A percentile compares a stretch with the other conserved stretches of the same genome.
These are phyloP conservation scores for Aureococcus anophagefferens DNA, from an alignment of 108 stramenopile species.

Conservation along the genomic window DNA sequence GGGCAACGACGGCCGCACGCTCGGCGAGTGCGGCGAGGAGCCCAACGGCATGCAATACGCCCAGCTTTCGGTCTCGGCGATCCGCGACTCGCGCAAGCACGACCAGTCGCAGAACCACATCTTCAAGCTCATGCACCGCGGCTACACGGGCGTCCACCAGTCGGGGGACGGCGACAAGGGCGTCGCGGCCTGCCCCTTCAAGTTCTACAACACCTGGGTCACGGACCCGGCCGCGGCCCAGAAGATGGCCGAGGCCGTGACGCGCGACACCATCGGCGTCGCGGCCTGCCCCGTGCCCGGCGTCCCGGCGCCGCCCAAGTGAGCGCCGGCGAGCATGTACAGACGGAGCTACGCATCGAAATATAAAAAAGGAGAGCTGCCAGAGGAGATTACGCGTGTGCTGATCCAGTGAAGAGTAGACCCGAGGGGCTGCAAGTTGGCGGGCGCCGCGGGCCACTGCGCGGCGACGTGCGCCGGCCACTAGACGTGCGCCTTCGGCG, in stretches of 20 bases:
- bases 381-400: too few relatives aligned
- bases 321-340: too few relatives aligned
- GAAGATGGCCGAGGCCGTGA: slow-evolving; percentile 55
- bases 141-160: slow-evolving; percentile 59
- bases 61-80: slow-evolving; percentile 56
- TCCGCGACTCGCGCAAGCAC: slow-evolving; percentile 56
- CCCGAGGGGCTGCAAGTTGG: too few relatives aligned
- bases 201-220: slow-evolving; percentile 65
- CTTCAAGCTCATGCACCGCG: slow-evolving; percentile 61
- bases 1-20: slow-evolving; percentile 58
- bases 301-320: too few relatives aligned
- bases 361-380: too few relatives aligned
- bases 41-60: slow-evolving; percentile 64
- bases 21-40: slow-evolving; percentile 68
- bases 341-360: too few relatives aligned
- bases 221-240: slow-evolving; percentile 59
- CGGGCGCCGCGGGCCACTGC: too few relatives aligned
- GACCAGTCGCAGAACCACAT: slow-evolving; percentile 71
- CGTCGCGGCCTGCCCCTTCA: slow-evolving; percentile 51
- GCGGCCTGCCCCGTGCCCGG: slow-evolving; percentile 46
- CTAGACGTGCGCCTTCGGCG: too few relatives aligned
- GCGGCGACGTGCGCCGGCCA: too few relatives aligned
- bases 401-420: too few relatives aligned
- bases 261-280: slow-evolving; percentile 61
- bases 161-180: slow-evolving; percentile 69